A percentile compares a stretch with the other conserved stretches of the same genome.
phyloP scores from a whole-genome alignment of 2,329 filamentous ascomycete species.

The Paraphaeosphaeria minitans region DNA sequence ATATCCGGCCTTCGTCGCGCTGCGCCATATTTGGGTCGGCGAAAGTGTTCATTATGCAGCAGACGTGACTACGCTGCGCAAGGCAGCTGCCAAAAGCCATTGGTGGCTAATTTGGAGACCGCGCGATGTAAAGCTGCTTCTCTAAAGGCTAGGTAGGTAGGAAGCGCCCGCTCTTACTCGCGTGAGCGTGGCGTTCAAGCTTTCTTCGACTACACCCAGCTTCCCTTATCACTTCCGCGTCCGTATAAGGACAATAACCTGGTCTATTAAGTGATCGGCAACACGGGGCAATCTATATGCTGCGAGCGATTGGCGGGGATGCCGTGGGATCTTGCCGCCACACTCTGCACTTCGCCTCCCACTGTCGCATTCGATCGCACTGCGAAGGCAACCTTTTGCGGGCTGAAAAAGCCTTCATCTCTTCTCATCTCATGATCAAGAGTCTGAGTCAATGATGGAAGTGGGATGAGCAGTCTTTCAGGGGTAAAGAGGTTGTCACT shows the following conservation, averaged over 20 bases:
- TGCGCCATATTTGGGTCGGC: slow-evolving; percentile 8
- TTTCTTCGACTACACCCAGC: slow-evolving; percentile 10
- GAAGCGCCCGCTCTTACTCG: neutral
- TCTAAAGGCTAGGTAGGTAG: neutral
- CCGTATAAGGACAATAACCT: neutral
- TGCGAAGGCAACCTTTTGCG: slow-evolving; percentile 13
- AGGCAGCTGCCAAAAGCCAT: slow-evolving; percentile 5
- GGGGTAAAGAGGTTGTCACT: neutral
- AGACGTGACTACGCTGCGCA: neutral
- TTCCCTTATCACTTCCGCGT: slow-evolving; percentile 8
- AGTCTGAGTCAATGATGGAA: slow-evolving; percentile 1
- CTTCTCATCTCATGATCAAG: neutral
- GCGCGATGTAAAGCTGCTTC: neutral
- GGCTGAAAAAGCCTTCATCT: slow-evolving; percentile 7
- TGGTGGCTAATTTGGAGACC: neutral
- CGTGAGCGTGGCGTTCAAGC: slow-evolving; percentile 1
- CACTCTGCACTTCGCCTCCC: neutral
- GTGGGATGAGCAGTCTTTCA: neutral
- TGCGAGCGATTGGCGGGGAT: slow-evolving; percentile 11
- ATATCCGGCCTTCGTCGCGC: neutral
- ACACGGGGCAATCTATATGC: slow-evolving; percentile 13
- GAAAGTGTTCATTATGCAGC: slow-evolving; percentile 1
- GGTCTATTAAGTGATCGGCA: slow-evolving; percentile 7
- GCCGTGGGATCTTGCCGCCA: slow-evolving; percentile 11
- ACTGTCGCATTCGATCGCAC: slow-evolving; percentile 11